Evolutionary conservation across 805 yeast species (phyloP).

Genomic region (Zygotorulaspora chibaensis): DNA sequence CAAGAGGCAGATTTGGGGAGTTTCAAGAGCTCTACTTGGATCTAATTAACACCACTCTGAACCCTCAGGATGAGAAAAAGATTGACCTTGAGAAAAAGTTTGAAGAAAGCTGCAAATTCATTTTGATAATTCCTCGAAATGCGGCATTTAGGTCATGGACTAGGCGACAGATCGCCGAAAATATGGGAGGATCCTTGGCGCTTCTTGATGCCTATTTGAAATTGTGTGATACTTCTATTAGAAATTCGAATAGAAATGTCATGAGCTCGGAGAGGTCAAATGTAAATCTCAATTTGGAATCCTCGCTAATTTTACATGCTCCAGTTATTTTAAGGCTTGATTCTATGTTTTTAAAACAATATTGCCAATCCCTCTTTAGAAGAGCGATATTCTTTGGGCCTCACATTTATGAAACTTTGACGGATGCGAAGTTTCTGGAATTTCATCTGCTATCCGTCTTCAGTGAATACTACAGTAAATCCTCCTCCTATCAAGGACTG

Average conservation of each 20-base stretch:
- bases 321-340: constrained; percentile 7
- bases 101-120: constrained; percentile 5
- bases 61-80: background rate
- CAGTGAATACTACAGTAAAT: constrained; percentile 4
- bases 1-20: constrained; percentile 6
- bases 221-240: constrained; percentile 12
- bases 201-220: constrained; percentile 17
- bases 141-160: background rate
- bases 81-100: constrained; percentile 4
- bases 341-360: constrained; percentile 10
- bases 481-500: constrained; percentile 8
- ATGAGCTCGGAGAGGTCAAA: background rate
- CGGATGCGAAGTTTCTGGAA: constrained; percentile 5
- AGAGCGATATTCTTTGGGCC: constrained; percentile 16
- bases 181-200: constrained; percentile 17
- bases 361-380: constrained; percentile 15
- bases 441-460: constrained; percentile 5
- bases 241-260: constrained; percentile 4
- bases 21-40: constrained; percentile 3
- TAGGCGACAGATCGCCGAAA: background rate
- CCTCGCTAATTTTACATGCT: constrained; percentile 2
- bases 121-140: constrained; percentile 1
- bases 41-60: background rate
- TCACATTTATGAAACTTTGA: constrained; percentile 2
- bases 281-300: background rate